These are phyloP conservation scores for Phytophthora pistaciae DNA, from an alignment of 352 stramenopile species.

Conservation along the genomic window DNA sequence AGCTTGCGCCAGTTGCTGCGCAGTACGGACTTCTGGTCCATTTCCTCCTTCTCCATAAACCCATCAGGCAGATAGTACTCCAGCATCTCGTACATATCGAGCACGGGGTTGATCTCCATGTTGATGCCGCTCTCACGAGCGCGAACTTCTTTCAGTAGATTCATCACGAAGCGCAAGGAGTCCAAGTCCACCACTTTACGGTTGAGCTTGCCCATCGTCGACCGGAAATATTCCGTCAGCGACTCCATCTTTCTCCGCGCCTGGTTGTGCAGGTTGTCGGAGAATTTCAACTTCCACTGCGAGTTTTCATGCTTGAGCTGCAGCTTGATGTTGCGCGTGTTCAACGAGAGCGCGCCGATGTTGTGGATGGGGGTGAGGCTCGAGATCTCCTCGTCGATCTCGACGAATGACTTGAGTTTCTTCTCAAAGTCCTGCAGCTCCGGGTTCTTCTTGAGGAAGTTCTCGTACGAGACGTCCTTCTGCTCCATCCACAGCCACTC, in stretches of 20 bases:
- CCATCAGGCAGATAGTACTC: conserved; percentile 94
- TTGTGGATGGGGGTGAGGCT: conserved; percentile 90
- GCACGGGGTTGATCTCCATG: conserved; percentile 98
- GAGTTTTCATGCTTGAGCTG: conserved; percentile 97
- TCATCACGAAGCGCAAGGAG: conserved; percentile 98
- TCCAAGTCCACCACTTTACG: conserved; percentile 97
- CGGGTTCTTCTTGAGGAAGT: conserved; percentile 95
- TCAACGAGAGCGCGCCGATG: conserved; percentile 97
- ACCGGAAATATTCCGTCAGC: conserved; percentile 97
- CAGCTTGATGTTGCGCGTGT: conserved; percentile 97
- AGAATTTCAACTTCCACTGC: conserved; percentile 98
- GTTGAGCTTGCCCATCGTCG: conserved; percentile 93
- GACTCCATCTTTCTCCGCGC: conserved; percentile 93
- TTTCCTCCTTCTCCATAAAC: conserved; percentile 99
- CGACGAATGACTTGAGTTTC: conserved; percentile 96
- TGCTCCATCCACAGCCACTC: conserved; percentile 99
- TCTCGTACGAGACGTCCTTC: conserved; percentile 96
- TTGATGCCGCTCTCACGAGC: conserved; percentile 97
- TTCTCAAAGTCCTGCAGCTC: conserved; percentile 97
- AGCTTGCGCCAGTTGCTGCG: conserved; percentile 98
- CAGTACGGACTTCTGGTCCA: conserved; percentile 99
- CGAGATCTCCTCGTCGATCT: conserved; percentile 96
- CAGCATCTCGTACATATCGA: conserved; percentile 99
- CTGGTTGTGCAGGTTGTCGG: conserved; percentile 96
- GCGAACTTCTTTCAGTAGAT: conserved; percentile 97